phyloP scores from a whole-genome alignment of 352 stramenopile genomes.

The Globisporangium paroecandrum region DNA sequence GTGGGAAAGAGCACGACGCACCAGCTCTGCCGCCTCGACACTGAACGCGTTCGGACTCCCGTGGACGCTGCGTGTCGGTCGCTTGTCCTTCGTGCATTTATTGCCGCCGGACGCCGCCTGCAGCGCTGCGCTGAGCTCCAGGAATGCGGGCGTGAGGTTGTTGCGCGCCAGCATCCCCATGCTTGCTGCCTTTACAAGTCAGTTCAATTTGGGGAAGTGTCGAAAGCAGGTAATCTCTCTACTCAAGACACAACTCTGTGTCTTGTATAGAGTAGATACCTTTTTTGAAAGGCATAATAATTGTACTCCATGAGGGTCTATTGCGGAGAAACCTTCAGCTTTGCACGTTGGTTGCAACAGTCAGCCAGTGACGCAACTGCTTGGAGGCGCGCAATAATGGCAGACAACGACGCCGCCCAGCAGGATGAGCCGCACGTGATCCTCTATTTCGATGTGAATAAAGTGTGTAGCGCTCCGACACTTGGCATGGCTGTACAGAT shows the following conservation, averaged over 20 bases:
- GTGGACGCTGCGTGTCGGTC: not conserved
- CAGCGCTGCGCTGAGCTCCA: constrained; percentile 14
- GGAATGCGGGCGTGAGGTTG: constrained; percentile 31
- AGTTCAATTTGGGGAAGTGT: not conserved
- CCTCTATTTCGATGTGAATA: constrained; percentile 83
- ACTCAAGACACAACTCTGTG: not conserved
- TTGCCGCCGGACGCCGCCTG: not conserved
- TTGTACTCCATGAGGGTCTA: not conserved
- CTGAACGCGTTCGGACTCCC: constrained; percentile 6
- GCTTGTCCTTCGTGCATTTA: not conserved
- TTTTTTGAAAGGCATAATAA: not conserved
- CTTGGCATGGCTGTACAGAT: not conserved
- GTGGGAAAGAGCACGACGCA: not conserved
- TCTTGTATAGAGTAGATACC: not conserved
- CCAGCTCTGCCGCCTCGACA: constrained; percentile 13
- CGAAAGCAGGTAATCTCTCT: not conserved
- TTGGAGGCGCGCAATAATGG: not conserved
- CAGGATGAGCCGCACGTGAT: constrained; percentile 39
- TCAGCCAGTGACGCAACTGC: not conserved
- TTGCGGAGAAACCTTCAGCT: too few relatives aligned
- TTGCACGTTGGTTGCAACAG: not conserved
- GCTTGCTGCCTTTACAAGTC: not conserved
- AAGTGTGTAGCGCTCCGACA: constrained; percentile 29
- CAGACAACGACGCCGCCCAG: not conserved
- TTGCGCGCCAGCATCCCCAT: constrained; percentile 7